Base-by-base conservation (phyloP, 805 yeast genomes). In the Metschnikowia koreensis region DNA sequence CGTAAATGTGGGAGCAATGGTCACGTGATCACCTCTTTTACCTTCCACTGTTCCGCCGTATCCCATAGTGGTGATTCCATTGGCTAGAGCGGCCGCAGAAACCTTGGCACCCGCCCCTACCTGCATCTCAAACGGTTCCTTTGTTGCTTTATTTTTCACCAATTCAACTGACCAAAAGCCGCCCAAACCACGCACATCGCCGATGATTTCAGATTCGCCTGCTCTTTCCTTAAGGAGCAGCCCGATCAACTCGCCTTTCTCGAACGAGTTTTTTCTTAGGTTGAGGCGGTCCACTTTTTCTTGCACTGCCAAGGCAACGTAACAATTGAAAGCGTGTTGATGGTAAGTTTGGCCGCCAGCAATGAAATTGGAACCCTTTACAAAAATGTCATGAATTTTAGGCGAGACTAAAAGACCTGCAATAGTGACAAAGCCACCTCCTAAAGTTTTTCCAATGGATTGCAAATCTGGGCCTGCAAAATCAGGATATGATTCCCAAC, bases 171-270 rank as follows among this genome's bases (percentile, higher is more conserved):
- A 71, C 77, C 84, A 73, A 66, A 83, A 83, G 38, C 81, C 79
- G 54, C 87, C 87, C 51, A 80, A 69, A 49, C 88, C 88, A 66
- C 88, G 75, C 38, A 83, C 76, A 57, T 83, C 83, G 52, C 86
- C 87, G 22, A 74, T 82, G 26, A 62, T 58, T 34, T 43, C 27
- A 11, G 56, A 51, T 11, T 47, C 50, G 38, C 16, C 41, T 7
- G 58, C 53, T 43, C 46, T 37, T 41, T 46, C 48, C 28, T 27
- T 40, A 26, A 57, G 48, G 12, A 44, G 43, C 31, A 31, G 38
- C 27, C 58, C 58, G 28, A 57, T 16, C 29, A 39, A 33, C 31
- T 28, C 29, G 16, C 60, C 60, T 47, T 41, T 47, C n/a, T 50
- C 55, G 42, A 17, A 57, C n/a, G 56, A 33, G 47, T 57, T 54